Base-by-base conservation (phyloP, 441 rosid genomes). In the Gossypium schwendimanii region DNA sequence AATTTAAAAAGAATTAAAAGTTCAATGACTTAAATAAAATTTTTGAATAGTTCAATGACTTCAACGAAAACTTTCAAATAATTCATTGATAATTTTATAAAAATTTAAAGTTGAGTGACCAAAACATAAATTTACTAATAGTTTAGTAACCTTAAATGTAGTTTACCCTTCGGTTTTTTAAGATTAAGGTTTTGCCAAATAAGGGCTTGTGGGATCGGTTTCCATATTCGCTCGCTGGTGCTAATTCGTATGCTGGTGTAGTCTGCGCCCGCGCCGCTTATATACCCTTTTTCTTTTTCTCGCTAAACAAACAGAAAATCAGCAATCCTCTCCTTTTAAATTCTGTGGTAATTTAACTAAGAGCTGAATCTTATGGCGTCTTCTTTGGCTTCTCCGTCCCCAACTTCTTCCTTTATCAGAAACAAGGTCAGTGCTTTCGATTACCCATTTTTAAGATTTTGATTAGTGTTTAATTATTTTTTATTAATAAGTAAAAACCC, bases 341-440 rank as follows among this genome's bases (percentile, higher is more conserved):
- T 24, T 53, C 62, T 57, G 12, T 20, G 61, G 15, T 23, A 18
- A 18, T 23, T n/a, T 24, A 44, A 58, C 4, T 44, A 4, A 59
- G 54, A 47, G 57, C 21, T 24, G 26, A 71, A 44, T 47, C 44
- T 45, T 4, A 93, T 91, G 98, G 87, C 97, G 69, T 86, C 91
- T 74, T 88, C 91, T 52, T 17, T 87, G 66, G 60, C 84, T 72
- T 67, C 87, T 49, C 75, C 90, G 6, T 81, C 73, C 74, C 87
- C 70, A 58, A 2, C 69, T 17, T 70, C 84, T 0, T 86, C 85
- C 47, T 75, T 88, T 77, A 69, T 82, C 86, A 74, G 80, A 77
- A 62, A 73, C 45, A 80, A 84, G 93, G 93, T 89, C 18, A 0
- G 15, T 54, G 45, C 57, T 53, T 20, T 47, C 12, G 15, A 36